Conservation (phyloP, 345 rosid species). For the Gossypium herbaceum region DNA sequence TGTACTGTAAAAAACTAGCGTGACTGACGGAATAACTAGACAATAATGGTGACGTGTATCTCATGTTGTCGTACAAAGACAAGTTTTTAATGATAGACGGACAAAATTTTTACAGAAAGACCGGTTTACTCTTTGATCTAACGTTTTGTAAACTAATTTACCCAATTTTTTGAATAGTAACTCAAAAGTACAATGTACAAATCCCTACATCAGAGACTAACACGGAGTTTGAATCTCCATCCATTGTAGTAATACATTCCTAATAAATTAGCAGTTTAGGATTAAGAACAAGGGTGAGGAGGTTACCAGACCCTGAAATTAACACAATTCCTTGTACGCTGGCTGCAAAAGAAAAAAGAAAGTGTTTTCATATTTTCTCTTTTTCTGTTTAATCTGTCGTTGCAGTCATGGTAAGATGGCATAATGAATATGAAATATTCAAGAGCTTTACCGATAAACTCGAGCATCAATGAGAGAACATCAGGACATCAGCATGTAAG, state of each 20-base stretch:
- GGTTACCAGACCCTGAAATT: not conserved
- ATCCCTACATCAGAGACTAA: not conserved
- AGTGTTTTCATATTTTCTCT: not conserved
- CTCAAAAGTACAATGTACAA: not conserved
- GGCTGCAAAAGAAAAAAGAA: not conserved
- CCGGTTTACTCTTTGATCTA: no score
- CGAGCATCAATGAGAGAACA: not conserved
- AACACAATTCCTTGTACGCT: not conserved
- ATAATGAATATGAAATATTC: not conserved
- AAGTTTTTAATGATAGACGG: no score
- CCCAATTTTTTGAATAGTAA: no score
- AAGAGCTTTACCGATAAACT: not conserved
- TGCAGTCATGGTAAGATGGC: no score
- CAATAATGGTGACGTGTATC: no score
- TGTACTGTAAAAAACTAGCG: no score
- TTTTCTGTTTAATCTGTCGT: no score
- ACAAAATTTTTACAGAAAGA: no score
- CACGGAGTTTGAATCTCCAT: not conserved
- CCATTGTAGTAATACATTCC: not conserved
- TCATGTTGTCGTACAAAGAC: no score
- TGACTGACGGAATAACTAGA: no score
- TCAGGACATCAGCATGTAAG: not conserved
- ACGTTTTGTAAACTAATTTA: no score
- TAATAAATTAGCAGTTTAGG: conserved; percentile 2
- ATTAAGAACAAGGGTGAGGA: not conserved